A percentile compares a stretch with the other conserved stretches of the same genome.
phyloP scores from a whole-genome alignment of 2,329 filamentous ascomycete species.

The Exophiala calicioides region DNA sequence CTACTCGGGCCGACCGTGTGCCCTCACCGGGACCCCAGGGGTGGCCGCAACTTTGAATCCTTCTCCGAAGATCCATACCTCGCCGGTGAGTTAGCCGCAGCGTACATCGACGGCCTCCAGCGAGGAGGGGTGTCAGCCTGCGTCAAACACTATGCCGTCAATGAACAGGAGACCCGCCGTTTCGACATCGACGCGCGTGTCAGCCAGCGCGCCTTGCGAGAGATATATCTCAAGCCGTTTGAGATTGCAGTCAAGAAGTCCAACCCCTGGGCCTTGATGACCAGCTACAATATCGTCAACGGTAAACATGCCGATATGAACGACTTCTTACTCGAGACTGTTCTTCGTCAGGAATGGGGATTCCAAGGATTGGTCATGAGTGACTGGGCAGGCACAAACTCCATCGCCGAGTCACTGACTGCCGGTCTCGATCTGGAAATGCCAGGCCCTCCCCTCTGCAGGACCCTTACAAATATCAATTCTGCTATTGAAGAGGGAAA shows the following conservation, averaged over 20 bases:
- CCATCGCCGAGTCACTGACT: conserved; percentile 27
- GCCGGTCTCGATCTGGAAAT: conserved; percentile 35
- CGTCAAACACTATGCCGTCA: conserved; percentile 63
- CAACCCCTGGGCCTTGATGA: conserved; percentile 58
- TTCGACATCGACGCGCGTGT: conserved; percentile 43
- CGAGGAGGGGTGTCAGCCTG: conserved; percentile 71
- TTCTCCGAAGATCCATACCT: conserved; percentile 80
- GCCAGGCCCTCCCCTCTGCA: conserved; percentile 28
- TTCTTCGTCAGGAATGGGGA: conserved; percentile 47
- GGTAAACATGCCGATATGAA: conserved; percentile 46
- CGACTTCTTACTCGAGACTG: conserved; percentile 40
- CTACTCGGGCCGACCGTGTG: conserved; percentile 75
- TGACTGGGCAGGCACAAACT: conserved; percentile 42
- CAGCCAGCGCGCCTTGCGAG: conserved; percentile 57
- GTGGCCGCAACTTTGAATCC: conserved; percentile 82
- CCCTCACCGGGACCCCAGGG: conserved; percentile 76
- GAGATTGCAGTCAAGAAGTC: conserved; percentile 59
- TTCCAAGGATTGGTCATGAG: conserved; percentile 49
- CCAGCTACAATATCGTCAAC: conserved; percentile 59
- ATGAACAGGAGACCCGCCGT: conserved; percentile 47
- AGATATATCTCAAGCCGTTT: conserved; percentile 65
- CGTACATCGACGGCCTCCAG: conserved; percentile 71
- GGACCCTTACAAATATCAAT: conserved; percentile 40
- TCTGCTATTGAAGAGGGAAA: conserved; percentile 35
- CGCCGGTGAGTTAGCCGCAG: conserved; percentile 69